Evolutionary conservation across 805 yeast genomes (phyloP), one percentile per base, ranked within the genome.

Genomic region (Cyberlindnera saturnus): DNA sequence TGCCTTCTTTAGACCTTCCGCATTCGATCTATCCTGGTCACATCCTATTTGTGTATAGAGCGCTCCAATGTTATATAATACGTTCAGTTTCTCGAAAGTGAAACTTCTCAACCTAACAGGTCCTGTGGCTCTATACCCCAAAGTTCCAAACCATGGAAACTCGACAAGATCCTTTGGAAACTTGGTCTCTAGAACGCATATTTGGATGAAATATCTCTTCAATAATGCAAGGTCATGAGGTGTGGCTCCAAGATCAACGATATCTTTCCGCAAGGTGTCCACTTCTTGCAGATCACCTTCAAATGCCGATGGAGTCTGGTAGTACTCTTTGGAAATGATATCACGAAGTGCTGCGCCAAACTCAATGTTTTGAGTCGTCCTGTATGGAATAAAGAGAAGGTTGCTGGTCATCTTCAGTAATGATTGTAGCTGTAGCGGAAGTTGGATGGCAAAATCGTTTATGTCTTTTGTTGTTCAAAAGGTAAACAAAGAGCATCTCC

Each of bases 71-170:
- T 87, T 89, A 64, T 75, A 89, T 6, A 81, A 54, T 0, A 86
- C 58, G 55, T 85, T 84, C 35, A 74, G 56, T 48, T 68, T 69
- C 58, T 90, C 97, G 53, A 74, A 79, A 19, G 59, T 49, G 5
- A 86, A 57, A 0, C 88, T 77, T 23, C 63, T 60, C 32, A 67
- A 55, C 38, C 62, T 67, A 15, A 71, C 64, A 1, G 79, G 75
- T 0, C 77, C 75, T 7, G 70, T 62, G 3, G 74, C 69, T 16
- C 79, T 66, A 41, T 74, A 73, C 0, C 86, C 82, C 5, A 86
- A 62, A 1, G 87, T 76, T 18, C 82, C 81, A 55, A 66, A 76
- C 98, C 97, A 91, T 0, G 77, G 69, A 50, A 87, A 82, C 32
- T 70, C 73, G 8, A 77, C 63, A 16, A 73, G 66, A 48, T 82